A percentile compares a stretch with the other conserved stretches of the same genome.
These are phyloP conservation scores for Auriscalpium orientale DNA, from an alignment of 768 basidiomycete genomes.

Conservation along the genomic window DNA sequence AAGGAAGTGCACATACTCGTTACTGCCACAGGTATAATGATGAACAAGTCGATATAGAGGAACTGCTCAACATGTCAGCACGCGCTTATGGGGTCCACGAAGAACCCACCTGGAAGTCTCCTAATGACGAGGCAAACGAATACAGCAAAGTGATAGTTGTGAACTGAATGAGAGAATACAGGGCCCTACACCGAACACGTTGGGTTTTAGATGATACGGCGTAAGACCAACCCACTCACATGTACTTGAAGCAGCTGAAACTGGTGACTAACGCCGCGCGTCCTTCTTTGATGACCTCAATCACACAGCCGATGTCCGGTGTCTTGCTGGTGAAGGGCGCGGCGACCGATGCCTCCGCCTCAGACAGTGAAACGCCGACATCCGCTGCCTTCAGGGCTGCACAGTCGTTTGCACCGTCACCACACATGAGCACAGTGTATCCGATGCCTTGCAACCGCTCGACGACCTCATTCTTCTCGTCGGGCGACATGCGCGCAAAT, in stretches of 20 bases:
- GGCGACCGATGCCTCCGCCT: constrained; percentile 97
- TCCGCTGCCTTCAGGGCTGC: constrained; percentile 98
- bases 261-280: constrained; percentile 93
- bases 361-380: constrained; percentile 92
- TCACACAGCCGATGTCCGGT: constrained; percentile 91
- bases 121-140: constrained; percentile 92
- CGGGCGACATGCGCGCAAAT: constrained; percentile 98
- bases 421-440: constrained; percentile 97
- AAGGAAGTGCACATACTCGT: constrained; percentile 59
- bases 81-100: neutral
- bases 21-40: constrained; percentile 95
- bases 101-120: constrained; percentile 81
- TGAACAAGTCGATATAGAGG: constrained; percentile 94
- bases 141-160: constrained; percentile 95
- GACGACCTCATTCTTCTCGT: constrained; percentile 98
- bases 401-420: constrained; percentile 98
- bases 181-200: constrained; percentile 54
- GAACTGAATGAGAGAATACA: constrained; percentile 98
- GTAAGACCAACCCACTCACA: constrained; percentile 46
- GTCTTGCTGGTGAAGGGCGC: constrained; percentile 94
- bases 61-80: constrained; percentile 44
- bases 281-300: constrained; percentile 96
- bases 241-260: constrained; percentile 99
- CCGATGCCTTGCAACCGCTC: constrained; percentile 89
- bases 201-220: constrained; percentile 5